Conservation (phyloP, 257 asterid genomes). For the Jacaranda mimosifolia region DNA sequence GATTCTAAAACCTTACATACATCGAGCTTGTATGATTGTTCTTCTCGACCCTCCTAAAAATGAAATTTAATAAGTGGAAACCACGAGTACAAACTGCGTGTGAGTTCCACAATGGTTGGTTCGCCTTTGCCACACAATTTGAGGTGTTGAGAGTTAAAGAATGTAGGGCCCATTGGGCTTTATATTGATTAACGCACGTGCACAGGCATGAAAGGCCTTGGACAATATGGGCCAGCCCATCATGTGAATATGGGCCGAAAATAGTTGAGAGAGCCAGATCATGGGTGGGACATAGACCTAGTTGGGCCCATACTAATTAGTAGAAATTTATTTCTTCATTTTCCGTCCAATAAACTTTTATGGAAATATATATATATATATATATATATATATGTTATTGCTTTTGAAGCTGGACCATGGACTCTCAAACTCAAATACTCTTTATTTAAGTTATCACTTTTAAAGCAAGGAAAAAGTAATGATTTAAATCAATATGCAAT, state of each 20-base stretch:
- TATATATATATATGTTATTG: not conserved
- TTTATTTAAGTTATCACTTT: no score
- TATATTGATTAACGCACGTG: not conserved
- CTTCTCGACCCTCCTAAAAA: no score
- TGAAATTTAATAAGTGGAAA: no score
- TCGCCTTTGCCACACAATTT: conserved; percentile 10
- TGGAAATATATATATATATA: no score
- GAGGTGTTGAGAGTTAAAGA: not conserved
- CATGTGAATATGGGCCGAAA: conserved; percentile 37
- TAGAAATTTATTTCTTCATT: not conserved
- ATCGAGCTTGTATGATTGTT: no score
- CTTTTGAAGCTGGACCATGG: not conserved
- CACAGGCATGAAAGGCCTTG: not conserved
- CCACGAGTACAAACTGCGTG: no score
- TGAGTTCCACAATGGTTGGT: no score
- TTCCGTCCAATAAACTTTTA: not conserved
- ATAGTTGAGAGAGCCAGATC: conserved; percentile 35
- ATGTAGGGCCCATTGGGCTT: conserved; percentile 41
- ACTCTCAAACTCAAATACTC: no score
- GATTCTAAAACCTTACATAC: no score
- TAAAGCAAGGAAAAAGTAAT: no score
- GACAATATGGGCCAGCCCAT: conserved; percentile 43
- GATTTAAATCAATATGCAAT: no score
- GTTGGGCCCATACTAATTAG: not conserved
- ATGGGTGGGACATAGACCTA: not conserved